These are phyloP conservation scores for Xylariaceae sp. DNA, from an alignment of 2,329 filamentous ascomycete species.

Conservation along the genomic window DNA sequence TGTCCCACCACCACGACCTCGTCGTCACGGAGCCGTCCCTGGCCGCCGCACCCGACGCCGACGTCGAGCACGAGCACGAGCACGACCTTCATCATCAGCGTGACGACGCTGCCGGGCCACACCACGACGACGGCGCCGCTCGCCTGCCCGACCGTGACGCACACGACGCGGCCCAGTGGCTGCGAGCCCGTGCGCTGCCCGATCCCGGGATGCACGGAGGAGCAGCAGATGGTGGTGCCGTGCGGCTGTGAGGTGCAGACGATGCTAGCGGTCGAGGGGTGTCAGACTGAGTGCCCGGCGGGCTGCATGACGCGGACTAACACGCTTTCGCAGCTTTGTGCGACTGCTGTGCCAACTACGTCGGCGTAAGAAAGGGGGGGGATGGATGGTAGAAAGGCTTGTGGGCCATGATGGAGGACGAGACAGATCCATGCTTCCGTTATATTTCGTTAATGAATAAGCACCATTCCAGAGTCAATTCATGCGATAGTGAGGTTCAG, in stretches of 20 bases:
- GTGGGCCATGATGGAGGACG: background rate
- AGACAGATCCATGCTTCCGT: no score
- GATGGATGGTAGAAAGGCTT: background rate
- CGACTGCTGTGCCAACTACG: constrained; percentile 1
- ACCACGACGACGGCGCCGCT: constrained; percentile 5
- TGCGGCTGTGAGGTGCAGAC: constrained; percentile 32
- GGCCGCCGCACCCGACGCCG: constrained; percentile 1
- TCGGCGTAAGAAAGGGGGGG: background rate
- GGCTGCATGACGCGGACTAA: constrained; percentile 29
- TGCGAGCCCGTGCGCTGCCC: constrained; percentile 31
- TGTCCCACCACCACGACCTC: background rate
- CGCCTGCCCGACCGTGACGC: constrained; percentile 31
- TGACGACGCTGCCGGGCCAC: constrained; percentile 21
- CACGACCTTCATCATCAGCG: constrained; percentile 18
- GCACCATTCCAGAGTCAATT: no score
- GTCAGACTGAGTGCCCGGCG: constrained; percentile 27
- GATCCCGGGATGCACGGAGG: constrained; percentile 29
- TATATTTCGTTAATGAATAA: no score
- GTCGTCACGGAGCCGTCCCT: background rate
- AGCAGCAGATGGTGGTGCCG: constrained; percentile 26
- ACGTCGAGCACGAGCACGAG: background rate
- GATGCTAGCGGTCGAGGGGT: constrained; percentile 31
- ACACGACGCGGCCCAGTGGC: constrained; percentile 28
- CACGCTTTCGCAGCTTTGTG: constrained; percentile 25
- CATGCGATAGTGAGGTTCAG: no score